Percentiles rank a stretch among this genome's conserved stretches.
Conservation (phyloP, 495 filamentous ascomycete species). For the Haplographium delicatum region DNA sequence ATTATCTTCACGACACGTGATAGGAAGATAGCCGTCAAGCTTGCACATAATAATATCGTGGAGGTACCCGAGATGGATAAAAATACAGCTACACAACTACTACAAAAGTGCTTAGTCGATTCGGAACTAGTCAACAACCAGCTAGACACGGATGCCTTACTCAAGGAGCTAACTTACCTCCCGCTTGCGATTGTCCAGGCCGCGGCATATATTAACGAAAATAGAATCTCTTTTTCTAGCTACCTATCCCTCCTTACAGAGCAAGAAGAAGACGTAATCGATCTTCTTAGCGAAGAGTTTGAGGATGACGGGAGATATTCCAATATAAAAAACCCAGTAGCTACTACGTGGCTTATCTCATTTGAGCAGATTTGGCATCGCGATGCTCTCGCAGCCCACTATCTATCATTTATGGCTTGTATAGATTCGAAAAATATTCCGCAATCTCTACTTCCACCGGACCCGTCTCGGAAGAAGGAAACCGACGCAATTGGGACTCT, state of each 20-base stretch:
- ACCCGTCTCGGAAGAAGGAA: conserved; percentile 5
- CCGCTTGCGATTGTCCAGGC: conserved; percentile 47
- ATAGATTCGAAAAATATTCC: conserved; percentile 17
- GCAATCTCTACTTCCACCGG: conserved; percentile 11
- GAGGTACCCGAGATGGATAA: conserved; percentile 33
- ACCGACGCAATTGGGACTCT: conserved; percentile 34
- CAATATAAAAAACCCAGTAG: conserved; percentile 14
- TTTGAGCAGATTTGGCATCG: no score
- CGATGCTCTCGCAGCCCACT: conserved; percentile 25
- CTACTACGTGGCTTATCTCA: conserved; percentile 16
- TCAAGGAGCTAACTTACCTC: conserved; percentile 33
- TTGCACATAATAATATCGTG: conserved; percentile 12
- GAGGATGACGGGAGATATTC: no score
- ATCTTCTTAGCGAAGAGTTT: no score
- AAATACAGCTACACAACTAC: conserved; percentile 15
- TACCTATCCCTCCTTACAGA: conserved; percentile 5
- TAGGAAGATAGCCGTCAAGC: conserved; percentile 1
- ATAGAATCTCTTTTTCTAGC: conserved; percentile 7
- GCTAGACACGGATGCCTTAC: conserved; percentile 21
- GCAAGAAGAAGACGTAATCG: conserved; percentile 22
- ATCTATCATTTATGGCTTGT: conserved; percentile 19
- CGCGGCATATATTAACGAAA: conserved; percentile 42
- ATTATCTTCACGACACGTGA: conserved; percentile 13
- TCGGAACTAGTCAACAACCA: conserved; percentile 1
- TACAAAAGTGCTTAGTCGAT: conserved; percentile 3